Conservation (phyloP, 495 filamentous ascomycete genomes). For the Cercophora samala region DNA sequence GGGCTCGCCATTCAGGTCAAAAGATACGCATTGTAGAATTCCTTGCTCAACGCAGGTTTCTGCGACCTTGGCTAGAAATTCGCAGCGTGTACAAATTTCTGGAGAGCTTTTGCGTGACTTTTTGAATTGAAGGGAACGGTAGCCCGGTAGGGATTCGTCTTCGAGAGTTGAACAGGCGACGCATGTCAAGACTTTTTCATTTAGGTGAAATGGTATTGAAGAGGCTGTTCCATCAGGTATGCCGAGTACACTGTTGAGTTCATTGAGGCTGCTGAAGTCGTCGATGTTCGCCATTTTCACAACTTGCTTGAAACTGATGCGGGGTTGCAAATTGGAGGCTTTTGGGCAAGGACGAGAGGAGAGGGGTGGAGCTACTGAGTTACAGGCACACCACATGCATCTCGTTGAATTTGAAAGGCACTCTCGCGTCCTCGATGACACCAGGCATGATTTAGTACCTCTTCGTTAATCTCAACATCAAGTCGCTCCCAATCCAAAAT, state of each 20-base stretch:
- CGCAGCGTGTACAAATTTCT: neutral
- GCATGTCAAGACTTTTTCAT: neutral
- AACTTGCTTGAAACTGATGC: neutral
- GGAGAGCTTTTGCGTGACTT: neutral
- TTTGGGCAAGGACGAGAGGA: neutral
- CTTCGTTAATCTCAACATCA: constrained; percentile 18
- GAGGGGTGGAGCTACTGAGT: no score
- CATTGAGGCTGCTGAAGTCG: neutral
- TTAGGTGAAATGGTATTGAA: neutral
- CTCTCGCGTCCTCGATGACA: neutral
- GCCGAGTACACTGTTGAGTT: neutral
- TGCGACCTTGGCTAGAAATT: neutral
- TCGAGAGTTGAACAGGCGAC: neutral
- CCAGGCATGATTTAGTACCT: neutral
- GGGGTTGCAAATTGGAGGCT: neutral
- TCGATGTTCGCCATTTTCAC: neutral
- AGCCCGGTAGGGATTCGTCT: neutral
- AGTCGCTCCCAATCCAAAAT: constrained; percentile 16
- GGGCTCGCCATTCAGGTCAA: no score
- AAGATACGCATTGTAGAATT: neutral
- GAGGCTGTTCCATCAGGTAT: neutral
- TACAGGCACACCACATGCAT: neutral
- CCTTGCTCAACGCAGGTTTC: neutral
- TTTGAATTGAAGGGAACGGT: neutral
- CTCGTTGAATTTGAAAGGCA: neutral